Evolutionary conservation across 495 filamentous ascomycete genomes (phyloP), one percentile per base, ranked within the genome.

Genomic region (Aspergillus campestris): DNA sequence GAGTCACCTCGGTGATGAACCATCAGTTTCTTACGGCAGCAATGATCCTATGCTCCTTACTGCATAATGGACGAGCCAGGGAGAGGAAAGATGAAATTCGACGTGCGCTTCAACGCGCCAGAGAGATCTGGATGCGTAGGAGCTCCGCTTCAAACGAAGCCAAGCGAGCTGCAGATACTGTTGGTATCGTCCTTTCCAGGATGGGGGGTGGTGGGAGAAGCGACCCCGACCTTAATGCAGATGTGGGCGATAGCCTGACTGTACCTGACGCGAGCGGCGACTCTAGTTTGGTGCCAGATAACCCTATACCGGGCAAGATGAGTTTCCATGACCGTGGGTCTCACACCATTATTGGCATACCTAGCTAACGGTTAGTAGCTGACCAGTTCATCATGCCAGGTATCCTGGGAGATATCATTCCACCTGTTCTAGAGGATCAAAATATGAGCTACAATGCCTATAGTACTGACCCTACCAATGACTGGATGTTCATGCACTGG

Each of bases 1-100:
- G 50, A 2, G 40, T 59, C 24, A 52, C 53, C 10, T 57, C 50
- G 13, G 41, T 50, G 1, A 56, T 57, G 44, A 61, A 49, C 12
- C 56, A 64, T 34, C 47, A 56, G 7, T 64, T 59, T 32, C 46
- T 64, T 2, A 58, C 72, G 1, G 74, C 73, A 1, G 62, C 71
- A 8, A 77, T 79, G 74, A 53, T 79, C 10, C 51, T 77, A 9
- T 74, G 72, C 45, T 64, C 72, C 0, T 65, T 76, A 31, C 52
- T 79, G 7, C 52, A 49, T 36, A 37, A 34, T 12, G 47, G 34
- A 34, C 38, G 46, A 12, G 40, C 32, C 9, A 14, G 44, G 35
- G 36, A 42, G 34, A 35, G 49, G 14, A 35, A 48, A 40, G 44
- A 51, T 28, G 48, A 62, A 35, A 49, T 54, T 28, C 52, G 40